Conservation (phyloP, 768 basidiomycete genomes). For the Leucocoprinus sp. region DNA sequence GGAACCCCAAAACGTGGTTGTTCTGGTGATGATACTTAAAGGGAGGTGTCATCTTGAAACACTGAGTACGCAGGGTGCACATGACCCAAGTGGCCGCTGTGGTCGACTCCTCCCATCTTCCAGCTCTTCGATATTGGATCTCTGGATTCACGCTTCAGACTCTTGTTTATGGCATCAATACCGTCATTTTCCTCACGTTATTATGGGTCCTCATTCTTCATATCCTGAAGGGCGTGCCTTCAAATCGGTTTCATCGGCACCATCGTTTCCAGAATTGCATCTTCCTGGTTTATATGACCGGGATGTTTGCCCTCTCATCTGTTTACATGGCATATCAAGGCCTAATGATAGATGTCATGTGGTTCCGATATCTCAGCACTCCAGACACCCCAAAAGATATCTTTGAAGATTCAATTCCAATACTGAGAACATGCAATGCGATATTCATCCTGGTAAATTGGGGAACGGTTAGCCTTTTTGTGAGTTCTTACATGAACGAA, state of each 20-base stretch:
- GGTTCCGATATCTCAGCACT: neutral
- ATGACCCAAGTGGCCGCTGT: neutral
- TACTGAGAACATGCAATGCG: neutral
- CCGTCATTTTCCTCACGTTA: slow-evolving; percentile 4
- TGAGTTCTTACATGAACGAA: neutral
- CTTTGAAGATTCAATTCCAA: neutral
- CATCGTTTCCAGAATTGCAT: slow-evolving; percentile 6
- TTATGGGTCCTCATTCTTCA: slow-evolving; percentile 7
- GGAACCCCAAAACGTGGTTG: no score
- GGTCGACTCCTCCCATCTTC: neutral
- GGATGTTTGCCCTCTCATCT: slow-evolving; percentile 6
- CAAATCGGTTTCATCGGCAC: slow-evolving; percentile 2
- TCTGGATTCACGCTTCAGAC: slow-evolving; percentile 7
- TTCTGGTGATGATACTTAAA: no score
- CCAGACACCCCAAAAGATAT: neutral
- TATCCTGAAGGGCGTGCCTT: slow-evolving; percentile 1
- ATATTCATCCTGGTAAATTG: neutral
- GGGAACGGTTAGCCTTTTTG: neutral
- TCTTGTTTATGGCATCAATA: slow-evolving; percentile 3
- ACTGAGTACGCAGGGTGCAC: no score
- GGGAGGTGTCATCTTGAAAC: no score
- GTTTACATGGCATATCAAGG: slow-evolving; percentile 5
- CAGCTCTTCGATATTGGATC: slow-evolving; percentile 2
- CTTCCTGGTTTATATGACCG: neutral
- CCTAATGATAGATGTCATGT: neutral